These are phyloP conservation scores for Berberis vulgaris DNA, from an alignment of 164 flowering plant species.

Conservation along the genomic window DNA sequence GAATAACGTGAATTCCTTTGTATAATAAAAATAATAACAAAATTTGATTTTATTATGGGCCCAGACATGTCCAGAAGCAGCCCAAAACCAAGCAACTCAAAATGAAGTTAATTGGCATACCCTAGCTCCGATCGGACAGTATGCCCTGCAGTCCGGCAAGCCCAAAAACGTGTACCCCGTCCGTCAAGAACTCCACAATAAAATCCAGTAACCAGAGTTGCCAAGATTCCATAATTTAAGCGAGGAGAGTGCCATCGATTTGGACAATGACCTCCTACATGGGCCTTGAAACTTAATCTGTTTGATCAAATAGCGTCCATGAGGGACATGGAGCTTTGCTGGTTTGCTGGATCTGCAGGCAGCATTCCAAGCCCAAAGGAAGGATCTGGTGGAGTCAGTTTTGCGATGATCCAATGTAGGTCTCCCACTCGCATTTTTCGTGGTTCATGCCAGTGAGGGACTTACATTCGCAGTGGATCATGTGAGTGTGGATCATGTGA, in stretches of 20 bases:
- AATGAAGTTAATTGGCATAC: constrained; percentile 12
- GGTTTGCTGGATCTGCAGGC: constrained; percentile 20
- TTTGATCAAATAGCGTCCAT: constrained; percentile 18
- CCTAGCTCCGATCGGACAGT: constrained; percentile 37
- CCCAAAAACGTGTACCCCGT: constrained; percentile 40
- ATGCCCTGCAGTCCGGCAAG: constrained; percentile 24
- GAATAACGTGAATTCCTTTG: neutral
- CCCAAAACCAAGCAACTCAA: too few species aligned
- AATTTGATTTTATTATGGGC: neutral
- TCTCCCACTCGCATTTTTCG: too few species aligned
- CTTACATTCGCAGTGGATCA: too few species aligned
- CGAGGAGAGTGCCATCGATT: constrained; percentile 22
- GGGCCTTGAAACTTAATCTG: constrained; percentile 19
- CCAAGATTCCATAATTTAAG: constrained; percentile 11
- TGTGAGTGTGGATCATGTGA: too few species aligned
- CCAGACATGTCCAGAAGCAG: neutral
- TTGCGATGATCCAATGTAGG: constrained; percentile 2
- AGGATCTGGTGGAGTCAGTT: constrained; percentile 12
- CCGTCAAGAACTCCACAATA: constrained; percentile 56
- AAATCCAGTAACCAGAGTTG: constrained; percentile 28
- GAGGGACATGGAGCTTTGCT: constrained; percentile 16
- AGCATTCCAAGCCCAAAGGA: constrained; percentile 19
- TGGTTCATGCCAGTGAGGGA: too few species aligned
- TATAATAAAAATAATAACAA: neutral
- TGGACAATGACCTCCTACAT: constrained; percentile 15